Base-by-base conservation (phyloP, 305 asterid species). In the Coffea humblotiana region DNA sequence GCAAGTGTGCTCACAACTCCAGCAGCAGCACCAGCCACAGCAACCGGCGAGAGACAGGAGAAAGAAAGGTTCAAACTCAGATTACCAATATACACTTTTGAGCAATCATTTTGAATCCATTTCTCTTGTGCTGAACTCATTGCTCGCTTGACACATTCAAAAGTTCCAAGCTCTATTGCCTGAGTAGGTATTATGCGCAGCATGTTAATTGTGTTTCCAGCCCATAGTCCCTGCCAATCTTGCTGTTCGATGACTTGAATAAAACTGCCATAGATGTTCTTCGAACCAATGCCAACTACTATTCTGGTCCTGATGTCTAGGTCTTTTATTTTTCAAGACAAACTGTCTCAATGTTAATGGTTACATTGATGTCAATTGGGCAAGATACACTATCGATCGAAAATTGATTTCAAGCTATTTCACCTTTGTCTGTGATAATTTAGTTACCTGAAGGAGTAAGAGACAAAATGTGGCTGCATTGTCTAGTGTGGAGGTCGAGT, bases 281-380 rank as follows among this genome's bases (percentile, higher is more conserved):
- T 95, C 56, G 98, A 90, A 80, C 98, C 99, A 58, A 95, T 88
- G 27, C 99, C 98, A 27, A 95, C 99, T 83, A 95, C 97, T 98
- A 95, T 92, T 79, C 99, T 89, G 43, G 99, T 95, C 92, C 99
- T 95, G 94, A n/a, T n/a, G n/a, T n/a, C n/a, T n/a, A n/a, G n/a
- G n/a, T n/a, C n/a, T n/a, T n/a, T n/a, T n/a, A n/a, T n/a, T n/a
- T n/a, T n/a, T n/a, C n/a, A n/a, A n/a, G n/a, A n/a, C n/a, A n/a
- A n/a, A n/a, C n/a, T n/a, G n/a, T n/a, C n/a, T n/a, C n/a, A n/a
- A n/a, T n/a, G n/a, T n/a, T n/a, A n/a, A n/a, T n/a, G n/a, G n/a
- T n/a, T n/a, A n/a, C n/a, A n/a, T n/a, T n/a, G n/a, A n/a, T n/a
- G n/a, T n/a, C n/a, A n/a, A n/a, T n/a, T n/a, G n/a, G n/a, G n/a